phyloP scores from a whole-genome alignment of 2,329 filamentous ascomycete genomes.

The Cadophora sp. region DNA sequence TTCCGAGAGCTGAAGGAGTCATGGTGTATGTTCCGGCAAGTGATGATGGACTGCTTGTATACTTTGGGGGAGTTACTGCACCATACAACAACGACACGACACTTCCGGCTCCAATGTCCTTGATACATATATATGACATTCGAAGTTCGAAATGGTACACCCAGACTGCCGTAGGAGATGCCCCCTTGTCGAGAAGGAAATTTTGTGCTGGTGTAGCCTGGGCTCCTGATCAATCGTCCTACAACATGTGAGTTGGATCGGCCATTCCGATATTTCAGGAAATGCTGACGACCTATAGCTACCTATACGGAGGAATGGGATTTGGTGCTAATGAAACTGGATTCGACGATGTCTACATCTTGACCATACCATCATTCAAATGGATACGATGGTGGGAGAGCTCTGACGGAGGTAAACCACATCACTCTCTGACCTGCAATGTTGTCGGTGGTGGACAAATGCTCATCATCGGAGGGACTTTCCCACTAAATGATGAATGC shows the following conservation, averaged over 20 bases:
- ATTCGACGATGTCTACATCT: conserved; percentile 67
- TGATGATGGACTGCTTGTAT: conserved; percentile 64
- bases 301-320: conserved; percentile 65
- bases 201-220: conserved; percentile 69
- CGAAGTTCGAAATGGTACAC: conserved; percentile 64
- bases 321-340: conserved; percentile 55
- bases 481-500: conserved; percentile 56
- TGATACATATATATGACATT: conserved; percentile 67
- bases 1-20: conserved; percentile 62
- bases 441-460: conserved; percentile 64
- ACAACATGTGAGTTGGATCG: conserved; percentile 61
- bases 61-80: conserved; percentile 65
- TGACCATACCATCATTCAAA: conserved; percentile 66
- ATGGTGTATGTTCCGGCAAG: conserved; percentile 67
- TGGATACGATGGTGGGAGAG: conserved; percentile 61
- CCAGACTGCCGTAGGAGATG: conserved; percentile 60
- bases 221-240: conserved; percentile 64
- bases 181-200: conserved; percentile 59
- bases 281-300: conserved; percentile 49
- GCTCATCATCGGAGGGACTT: conserved; percentile 67
- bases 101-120: conserved; percentile 53
- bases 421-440: conserved; percentile 64
- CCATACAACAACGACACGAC: conserved; percentile 51
- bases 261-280: not conserved
- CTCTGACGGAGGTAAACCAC: conserved; percentile 51